Conservation (phyloP, 2,329 filamentous ascomycete genomes). For the Pezicula neosporulosa region DNA sequence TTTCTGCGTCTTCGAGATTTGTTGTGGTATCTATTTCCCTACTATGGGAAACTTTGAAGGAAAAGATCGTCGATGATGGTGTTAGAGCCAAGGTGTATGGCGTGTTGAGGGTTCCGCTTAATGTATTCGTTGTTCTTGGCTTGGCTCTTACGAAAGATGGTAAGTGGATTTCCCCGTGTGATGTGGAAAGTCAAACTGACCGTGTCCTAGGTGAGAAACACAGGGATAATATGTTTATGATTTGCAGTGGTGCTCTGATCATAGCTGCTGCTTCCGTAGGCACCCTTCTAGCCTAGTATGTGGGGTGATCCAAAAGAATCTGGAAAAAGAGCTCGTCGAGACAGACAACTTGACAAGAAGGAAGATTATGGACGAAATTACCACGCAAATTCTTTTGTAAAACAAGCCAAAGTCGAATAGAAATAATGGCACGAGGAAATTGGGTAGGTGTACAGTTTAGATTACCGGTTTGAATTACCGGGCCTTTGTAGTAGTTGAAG, state of each 20-base stretch:
- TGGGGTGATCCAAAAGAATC: no score
- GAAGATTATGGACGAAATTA: no score
- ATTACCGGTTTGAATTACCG: no score
- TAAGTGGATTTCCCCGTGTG: constrained; percentile 2
- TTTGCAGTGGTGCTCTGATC: neutral
- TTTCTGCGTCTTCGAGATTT: constrained; percentile 53
- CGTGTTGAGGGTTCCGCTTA: constrained; percentile 53
- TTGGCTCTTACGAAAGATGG: constrained; percentile 42
- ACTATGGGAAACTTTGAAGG: constrained; percentile 53
- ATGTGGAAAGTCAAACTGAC: neutral
- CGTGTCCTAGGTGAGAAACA: neutral
- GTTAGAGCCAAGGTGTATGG: constrained; percentile 51
- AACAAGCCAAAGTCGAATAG: no score
- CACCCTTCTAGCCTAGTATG: neutral
- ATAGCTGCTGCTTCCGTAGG: neutral
- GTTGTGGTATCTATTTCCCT: constrained; percentile 54
- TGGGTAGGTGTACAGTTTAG: no score
- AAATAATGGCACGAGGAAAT: no score
- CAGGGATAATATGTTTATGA: constrained; percentile 1
- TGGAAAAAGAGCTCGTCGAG: no score
- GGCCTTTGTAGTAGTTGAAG: no score
- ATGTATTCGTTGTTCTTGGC: constrained; percentile 48
- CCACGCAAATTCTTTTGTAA: no score
- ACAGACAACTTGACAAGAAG: no score
- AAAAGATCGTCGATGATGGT: constrained; percentile 46